A percentile compares a stretch with the other conserved stretches of the same genome.
These are phyloP conservation scores for Sugiyamaella marilandica DNA, from an alignment of 805 yeast genomes.

Conservation along the genomic window DNA sequence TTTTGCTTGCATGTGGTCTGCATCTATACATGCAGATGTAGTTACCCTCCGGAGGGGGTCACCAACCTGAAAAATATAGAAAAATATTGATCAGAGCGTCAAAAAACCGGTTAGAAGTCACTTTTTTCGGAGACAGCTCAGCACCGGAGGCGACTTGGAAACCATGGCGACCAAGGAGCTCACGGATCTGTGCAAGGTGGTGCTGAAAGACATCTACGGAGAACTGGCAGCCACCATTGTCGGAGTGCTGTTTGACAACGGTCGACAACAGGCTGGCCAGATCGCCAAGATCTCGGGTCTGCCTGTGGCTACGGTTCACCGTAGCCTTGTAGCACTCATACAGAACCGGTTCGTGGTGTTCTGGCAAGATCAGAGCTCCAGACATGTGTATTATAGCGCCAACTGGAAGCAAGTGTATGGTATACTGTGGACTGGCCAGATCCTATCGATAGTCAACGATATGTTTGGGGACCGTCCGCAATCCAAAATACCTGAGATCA, in stretches of 20 bases:
- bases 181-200: conserved; percentile 25
- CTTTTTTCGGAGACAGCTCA: no score
- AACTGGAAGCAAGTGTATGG: conserved; percentile 60
- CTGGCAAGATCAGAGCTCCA: conserved; percentile 44
- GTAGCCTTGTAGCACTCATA: conserved; percentile 67
- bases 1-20: background rate
- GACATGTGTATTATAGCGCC: conserved; percentile 45
- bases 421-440: conserved; percentile 72
- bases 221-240: conserved; percentile 65
- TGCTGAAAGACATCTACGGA: conserved; percentile 47
- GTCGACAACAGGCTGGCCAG: conserved; percentile 57
- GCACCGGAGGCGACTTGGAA: background rate
- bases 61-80: background rate
- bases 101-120: background rate
- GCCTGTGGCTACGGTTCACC: conserved; percentile 49
- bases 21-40: background rate
- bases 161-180: conserved; percentile 20
- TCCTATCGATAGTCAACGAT: conserved; percentile 43
- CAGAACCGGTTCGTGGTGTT: conserved; percentile 73
- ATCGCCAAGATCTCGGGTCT: conserved; percentile 45
- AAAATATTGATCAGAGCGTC: background rate
- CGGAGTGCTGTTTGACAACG: conserved; percentile 58
- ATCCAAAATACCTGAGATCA: conserved; percentile 50
- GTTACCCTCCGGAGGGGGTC: background rate
- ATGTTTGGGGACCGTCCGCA: conserved; percentile 28